phyloP scores from a whole-genome alignment of 176 grass and related monocot species.

The Aegilops umbellulata region DNA sequence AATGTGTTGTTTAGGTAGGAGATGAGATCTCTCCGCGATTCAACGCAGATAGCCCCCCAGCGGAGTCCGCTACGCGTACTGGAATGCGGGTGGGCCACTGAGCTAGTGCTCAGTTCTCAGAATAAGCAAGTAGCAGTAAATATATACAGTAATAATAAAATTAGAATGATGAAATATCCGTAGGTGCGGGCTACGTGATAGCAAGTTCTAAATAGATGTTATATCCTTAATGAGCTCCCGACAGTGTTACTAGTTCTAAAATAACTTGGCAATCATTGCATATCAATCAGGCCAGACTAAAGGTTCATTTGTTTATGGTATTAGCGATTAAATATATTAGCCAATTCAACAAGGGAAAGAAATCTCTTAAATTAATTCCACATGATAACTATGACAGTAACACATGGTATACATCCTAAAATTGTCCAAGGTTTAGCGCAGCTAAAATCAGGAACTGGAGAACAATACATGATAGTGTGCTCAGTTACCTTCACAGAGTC shows the following conservation, averaged over 20 bases:
- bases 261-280: neutral
- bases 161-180: neutral
- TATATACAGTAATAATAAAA: neutral
- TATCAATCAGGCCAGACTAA: neutral
- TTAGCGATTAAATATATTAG: neutral
- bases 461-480: neutral
- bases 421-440: neutral
- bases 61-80: neutral
- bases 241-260: neutral
- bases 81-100: neutral
- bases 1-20: too few species aligned
- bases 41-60: neutral
- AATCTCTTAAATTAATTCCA: neutral
- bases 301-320: conserved; percentile 17
- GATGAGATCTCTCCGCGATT: neutral
- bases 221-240: neutral
- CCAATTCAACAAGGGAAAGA: neutral
- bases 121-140: neutral
- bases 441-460: conserved; percentile 3
- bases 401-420: neutral
- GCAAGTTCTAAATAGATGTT: conserved; percentile 1
- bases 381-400: conserved; percentile 7
- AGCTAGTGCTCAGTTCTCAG: neutral
- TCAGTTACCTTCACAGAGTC: conserved; percentile 87
- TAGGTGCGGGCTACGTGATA: neutral